Evolutionary conservation across 1,284 basidiomycete genomes (phyloP).

Genomic region (Ceratobasidium sp.): DNA sequence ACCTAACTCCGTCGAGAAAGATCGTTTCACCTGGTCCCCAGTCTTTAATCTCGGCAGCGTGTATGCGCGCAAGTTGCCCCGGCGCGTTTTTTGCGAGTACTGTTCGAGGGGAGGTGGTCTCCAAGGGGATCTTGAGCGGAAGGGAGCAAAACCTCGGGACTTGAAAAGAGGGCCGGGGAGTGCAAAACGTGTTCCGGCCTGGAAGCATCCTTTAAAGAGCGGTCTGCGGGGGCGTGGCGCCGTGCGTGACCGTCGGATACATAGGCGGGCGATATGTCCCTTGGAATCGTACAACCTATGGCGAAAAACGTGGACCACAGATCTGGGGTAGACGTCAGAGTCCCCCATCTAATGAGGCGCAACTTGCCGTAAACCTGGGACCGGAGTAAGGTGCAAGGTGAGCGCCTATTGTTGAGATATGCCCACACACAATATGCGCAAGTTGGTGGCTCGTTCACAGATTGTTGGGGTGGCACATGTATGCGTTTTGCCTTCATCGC

Average conservation of each 20-base stretch:
- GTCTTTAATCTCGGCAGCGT: neutral
- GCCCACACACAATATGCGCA: neutral
- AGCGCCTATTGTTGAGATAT: neutral
- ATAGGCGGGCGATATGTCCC: constrained; percentile 1
- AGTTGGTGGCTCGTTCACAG: neutral
- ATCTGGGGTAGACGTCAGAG: constrained; percentile 21
- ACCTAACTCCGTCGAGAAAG: neutral
- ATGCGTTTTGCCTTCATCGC: neutral
- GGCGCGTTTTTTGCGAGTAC: too few species aligned
- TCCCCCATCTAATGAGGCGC: constrained; percentile 32
- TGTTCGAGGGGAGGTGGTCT: too few species aligned
- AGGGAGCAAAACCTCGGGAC: neutral
- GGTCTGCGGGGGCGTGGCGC: constrained; percentile 20
- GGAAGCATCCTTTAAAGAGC: constrained; percentile 15
- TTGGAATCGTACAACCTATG: neutral
- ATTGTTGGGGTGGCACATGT: neutral
- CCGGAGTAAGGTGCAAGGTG: neutral
- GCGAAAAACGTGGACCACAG: constrained; percentile 16
- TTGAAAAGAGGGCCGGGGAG: neutral
- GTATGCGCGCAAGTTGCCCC: too few species aligned
- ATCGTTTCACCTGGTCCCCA: neutral
- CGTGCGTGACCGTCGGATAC: constrained; percentile 24
- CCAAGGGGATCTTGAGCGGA: too few species aligned
- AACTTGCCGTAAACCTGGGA: constrained; percentile 18
- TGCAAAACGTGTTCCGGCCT: neutral